phyloP scores from a whole-genome alignment of 2,329 filamentous ascomycete species.

The Metarhizium rileyi region DNA sequence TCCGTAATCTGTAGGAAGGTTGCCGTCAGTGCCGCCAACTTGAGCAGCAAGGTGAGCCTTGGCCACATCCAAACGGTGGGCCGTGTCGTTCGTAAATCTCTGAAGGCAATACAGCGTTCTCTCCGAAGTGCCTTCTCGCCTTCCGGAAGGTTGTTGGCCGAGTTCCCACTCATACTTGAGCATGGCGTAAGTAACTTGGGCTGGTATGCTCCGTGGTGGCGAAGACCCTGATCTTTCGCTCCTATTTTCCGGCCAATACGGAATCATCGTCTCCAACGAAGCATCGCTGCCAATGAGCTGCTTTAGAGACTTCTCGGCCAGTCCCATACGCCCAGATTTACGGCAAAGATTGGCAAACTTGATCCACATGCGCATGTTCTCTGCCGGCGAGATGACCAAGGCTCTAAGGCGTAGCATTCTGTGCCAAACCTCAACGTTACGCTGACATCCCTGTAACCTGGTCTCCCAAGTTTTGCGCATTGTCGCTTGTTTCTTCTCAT shows the following conservation, averaged over 20 bases:
- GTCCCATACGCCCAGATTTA: slow-evolving; percentile 86
- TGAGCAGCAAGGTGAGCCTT: slow-evolving; percentile 40
- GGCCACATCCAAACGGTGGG: slow-evolving; percentile 42
- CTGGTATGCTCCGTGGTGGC: slow-evolving; percentile 39
- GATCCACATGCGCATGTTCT: slow-evolving; percentile 99
- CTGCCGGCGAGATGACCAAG: slow-evolving; percentile 79
- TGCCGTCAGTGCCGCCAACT: slow-evolving; percentile 32
- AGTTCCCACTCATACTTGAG: slow-evolving; percentile 95
- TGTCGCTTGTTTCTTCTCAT: slow-evolving; percentile 77
- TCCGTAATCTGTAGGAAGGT: slow-evolving; percentile 36
- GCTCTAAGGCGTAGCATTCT: slow-evolving; percentile 92
- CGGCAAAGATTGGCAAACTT: slow-evolving; percentile 98
- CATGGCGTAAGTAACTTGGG: slow-evolving; percentile 89
- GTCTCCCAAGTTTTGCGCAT: slow-evolving; percentile 96
- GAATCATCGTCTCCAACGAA: slow-evolving; percentile 49
- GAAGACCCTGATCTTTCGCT: slow-evolving; percentile 9
- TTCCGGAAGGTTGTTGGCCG: slow-evolving; percentile 48
- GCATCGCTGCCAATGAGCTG: slow-evolving; percentile 71
- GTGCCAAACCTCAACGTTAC: slow-evolving; percentile 97
- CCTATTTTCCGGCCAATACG: slow-evolving; percentile 42
- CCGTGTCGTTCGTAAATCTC: slow-evolving; percentile 51
- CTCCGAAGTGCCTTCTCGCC: slow-evolving; percentile 36
- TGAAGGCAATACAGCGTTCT: slow-evolving; percentile 49
- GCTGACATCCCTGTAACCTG: slow-evolving; percentile 85
- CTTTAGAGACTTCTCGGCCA: slow-evolving; percentile 91